These are phyloP conservation scores for Xanthoceras sorbifolium DNA, from an alignment of 345 rosid genomes.

Conservation along the genomic window DNA sequence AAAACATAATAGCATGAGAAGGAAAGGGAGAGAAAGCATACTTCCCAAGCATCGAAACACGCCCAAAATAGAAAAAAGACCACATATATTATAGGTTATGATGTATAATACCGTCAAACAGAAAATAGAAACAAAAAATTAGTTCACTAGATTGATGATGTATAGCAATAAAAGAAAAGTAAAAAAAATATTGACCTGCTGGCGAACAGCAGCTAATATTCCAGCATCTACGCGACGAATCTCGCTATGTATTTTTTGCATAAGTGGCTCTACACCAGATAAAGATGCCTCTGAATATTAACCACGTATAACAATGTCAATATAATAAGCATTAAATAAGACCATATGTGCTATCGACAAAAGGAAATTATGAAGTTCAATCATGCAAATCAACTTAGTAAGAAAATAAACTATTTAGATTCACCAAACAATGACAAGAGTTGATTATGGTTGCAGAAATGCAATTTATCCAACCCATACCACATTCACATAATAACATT, in stretches of 20 bases:
- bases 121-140: conserved; percentile 1
- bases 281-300: conserved; percentile 82
- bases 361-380: background rate
- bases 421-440: background rate
- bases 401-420: background rate
- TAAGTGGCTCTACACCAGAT: conserved; percentile 95
- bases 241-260: conserved; percentile 95
- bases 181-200: conserved; percentile 61
- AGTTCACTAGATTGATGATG: background rate
- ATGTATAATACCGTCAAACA: background rate
- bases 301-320: conserved; percentile 15
- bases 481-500: background rate
- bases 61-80: background rate
- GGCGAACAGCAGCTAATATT: conserved; percentile 94
- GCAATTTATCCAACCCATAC: background rate
- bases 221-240: conserved; percentile 92
- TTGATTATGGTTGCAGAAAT: background rate
- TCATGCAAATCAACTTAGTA: background rate
- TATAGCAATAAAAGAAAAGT: background rate
- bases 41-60: background rate
- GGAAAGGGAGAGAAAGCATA: background rate
- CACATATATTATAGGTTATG: background rate
- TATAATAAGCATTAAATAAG: conserved; percentile 2
- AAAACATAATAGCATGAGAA: background rate
- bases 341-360: conserved; percentile 11